Conservation (phyloP, 768 basidiomycete species). For the Dioszegia crocea region DNA sequence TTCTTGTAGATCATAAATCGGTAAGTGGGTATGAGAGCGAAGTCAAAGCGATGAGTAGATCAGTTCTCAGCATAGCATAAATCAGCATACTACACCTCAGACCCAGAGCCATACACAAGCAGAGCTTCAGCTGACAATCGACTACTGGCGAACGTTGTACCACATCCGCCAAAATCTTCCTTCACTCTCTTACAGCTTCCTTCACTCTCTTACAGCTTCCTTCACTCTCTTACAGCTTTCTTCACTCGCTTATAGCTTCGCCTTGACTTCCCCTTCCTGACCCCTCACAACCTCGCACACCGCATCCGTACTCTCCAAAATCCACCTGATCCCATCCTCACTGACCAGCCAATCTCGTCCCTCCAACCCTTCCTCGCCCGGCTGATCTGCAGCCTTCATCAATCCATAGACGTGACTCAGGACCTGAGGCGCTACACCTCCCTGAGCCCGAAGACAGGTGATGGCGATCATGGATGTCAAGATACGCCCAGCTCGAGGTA, state of each 20-base stretch:
- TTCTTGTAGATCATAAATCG: no score
- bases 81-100: no score
- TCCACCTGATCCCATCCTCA: constrained; percentile 86
- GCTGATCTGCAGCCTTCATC: constrained; percentile 71
- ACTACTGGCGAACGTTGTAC: no score
- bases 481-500: constrained; percentile 62
- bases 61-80: no score
- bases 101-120: no score
- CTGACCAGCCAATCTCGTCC: constrained; percentile 67
- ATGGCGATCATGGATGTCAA: constrained; percentile 79
- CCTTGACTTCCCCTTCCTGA: constrained; percentile 25
- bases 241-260: constrained; percentile 8
- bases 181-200: no score
- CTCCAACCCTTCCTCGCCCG: constrained; percentile 53
- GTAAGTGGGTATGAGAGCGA: no score
- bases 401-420: constrained; percentile 85
- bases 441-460: constrained; percentile 78
- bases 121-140: no score
- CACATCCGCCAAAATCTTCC: no score
- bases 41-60: no score
- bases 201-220: no score
- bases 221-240: no score
- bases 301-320: constrained; percentile 74
- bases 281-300: constrained; percentile 64
- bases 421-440: constrained; percentile 77